Conservation (phyloP, 768 basidiomycete genomes). For the Boletus sp. region DNA sequence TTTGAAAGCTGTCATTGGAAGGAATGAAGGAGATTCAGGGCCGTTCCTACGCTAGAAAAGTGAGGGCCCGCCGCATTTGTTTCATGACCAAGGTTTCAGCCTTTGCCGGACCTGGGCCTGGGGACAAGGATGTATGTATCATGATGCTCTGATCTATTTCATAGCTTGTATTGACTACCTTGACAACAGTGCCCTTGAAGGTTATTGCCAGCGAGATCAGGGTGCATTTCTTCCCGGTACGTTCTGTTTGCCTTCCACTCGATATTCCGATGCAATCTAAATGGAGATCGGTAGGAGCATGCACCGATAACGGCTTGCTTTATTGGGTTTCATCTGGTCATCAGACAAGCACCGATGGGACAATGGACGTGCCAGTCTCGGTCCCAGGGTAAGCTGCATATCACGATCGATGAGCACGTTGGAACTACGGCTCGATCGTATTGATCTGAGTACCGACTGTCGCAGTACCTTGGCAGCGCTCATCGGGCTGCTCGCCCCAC, state of each 20-base stretch:
- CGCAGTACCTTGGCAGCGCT: slow-evolving; percentile 3
- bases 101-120: too few relatives aligned
- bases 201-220: background rate
- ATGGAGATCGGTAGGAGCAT: too few relatives aligned
- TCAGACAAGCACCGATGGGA: background rate
- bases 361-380: background rate
- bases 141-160: too few relatives aligned
- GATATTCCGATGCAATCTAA: background rate
- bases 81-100: too few relatives aligned
- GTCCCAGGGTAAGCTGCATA: background rate
- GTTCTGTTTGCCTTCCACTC: background rate
- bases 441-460: slow-evolving; percentile 8
- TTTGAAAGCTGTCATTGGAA: too few relatives aligned
- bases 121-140: too few relatives aligned
- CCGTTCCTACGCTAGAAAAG: too few relatives aligned
- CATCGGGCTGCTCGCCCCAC: slow-evolving; percentile 11
- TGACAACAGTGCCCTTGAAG: background rate
- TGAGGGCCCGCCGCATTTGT: too few relatives aligned
- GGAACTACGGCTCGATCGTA: slow-evolving; percentile 2
- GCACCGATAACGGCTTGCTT: background rate
- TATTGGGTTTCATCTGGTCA: background rate
- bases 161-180: too few relatives aligned
- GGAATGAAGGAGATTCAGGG: too few relatives aligned
- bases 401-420: background rate
- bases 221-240: background rate